Evolutionary conservation across 1,284 basidiomycete species (phyloP).

Genomic region (Ustilago crameri): DNA sequence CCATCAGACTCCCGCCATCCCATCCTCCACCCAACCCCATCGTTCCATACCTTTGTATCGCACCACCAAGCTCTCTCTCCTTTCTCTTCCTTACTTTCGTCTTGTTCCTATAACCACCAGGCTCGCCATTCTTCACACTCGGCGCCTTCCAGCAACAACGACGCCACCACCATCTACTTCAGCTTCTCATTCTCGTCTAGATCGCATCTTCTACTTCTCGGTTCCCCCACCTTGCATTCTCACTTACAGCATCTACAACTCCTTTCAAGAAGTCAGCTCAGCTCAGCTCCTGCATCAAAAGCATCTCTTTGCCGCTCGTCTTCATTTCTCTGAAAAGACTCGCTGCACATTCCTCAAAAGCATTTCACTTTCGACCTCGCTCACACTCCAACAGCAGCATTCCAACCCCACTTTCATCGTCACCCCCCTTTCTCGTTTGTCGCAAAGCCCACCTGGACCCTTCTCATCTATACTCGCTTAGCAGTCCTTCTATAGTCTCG

Average conservation of each 20-base stretch:
- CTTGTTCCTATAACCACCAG: background rate
- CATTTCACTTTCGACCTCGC: slow-evolving; percentile 3
- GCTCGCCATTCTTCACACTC: background rate
- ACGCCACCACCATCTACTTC: no score
- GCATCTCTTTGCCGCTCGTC: slow-evolving; percentile 9
- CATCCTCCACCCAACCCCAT: background rate
- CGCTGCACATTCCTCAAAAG: slow-evolving; percentile 9
- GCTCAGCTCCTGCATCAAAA: slow-evolving; percentile 1
- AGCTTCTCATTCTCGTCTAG: background rate
- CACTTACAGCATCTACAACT: background rate
- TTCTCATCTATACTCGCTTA: background rate
- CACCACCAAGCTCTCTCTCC: background rate
- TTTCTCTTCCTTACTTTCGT: background rate
- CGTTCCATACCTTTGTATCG: background rate
- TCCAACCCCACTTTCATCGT: slow-evolving; percentile 1
- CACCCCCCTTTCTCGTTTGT: background rate
- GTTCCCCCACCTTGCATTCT: background rate
- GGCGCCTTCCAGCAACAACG: no score
- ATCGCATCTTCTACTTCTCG: background rate
- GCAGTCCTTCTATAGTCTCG: background rate
- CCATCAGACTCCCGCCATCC: background rate
- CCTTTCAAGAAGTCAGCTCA: background rate
- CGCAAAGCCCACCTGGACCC: slow-evolving; percentile 3
- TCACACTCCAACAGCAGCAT: slow-evolving; percentile 4
- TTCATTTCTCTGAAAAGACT: slow-evolving; percentile 2